Percentiles rank a stretch among this genome's conserved stretches.
Evolutionary conservation across 805 yeast species (phyloP).

Genomic region (Hanseniaspora thailandica): DNA sequence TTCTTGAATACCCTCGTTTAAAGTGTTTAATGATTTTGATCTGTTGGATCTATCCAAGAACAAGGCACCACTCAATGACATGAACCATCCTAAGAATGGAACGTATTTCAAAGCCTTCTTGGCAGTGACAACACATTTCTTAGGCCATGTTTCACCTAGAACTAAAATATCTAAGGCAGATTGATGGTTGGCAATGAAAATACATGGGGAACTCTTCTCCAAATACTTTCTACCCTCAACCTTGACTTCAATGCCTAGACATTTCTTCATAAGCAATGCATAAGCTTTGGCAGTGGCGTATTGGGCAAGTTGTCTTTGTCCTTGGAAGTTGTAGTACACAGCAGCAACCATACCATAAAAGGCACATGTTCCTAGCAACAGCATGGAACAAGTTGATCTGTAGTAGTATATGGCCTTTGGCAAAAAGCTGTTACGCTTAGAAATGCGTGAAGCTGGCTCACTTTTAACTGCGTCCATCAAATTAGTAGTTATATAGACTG

Average conservation of each 20-base stretch:
- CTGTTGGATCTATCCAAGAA: conserved; percentile 76
- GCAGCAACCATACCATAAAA: conserved; percentile 72
- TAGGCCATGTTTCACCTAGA: conserved; percentile 75
- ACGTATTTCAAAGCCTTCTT: conserved; percentile 70
- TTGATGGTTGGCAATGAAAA: conserved; percentile 82
- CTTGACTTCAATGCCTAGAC: conserved; percentile 60
- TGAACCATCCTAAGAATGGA: conserved; percentile 95
- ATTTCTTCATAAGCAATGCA: conserved; percentile 45
- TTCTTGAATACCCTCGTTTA: conserved; percentile 53
- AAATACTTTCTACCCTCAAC: conserved; percentile 56
- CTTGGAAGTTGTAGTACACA: conserved; percentile 47
- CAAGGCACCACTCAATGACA: conserved; percentile 80
- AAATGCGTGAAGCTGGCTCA: neutral
- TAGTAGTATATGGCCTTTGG: conserved; percentile 40
- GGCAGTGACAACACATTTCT: conserved; percentile 83
- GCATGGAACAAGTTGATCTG: conserved; percentile 45
- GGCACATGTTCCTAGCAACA: conserved; percentile 48
- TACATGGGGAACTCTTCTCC: conserved; percentile 49
- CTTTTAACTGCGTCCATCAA: neutral
- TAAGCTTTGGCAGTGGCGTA: conserved; percentile 82
- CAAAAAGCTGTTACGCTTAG: conserved; percentile 17
- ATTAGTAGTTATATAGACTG: neutral
- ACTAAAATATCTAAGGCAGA: conserved; percentile 73
- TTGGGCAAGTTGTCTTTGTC: conserved; percentile 73
- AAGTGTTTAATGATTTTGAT: conserved; percentile 60